phyloP scores from a whole-genome alignment of 306 rosid species.

The Canavalia ensiformis region DNA sequence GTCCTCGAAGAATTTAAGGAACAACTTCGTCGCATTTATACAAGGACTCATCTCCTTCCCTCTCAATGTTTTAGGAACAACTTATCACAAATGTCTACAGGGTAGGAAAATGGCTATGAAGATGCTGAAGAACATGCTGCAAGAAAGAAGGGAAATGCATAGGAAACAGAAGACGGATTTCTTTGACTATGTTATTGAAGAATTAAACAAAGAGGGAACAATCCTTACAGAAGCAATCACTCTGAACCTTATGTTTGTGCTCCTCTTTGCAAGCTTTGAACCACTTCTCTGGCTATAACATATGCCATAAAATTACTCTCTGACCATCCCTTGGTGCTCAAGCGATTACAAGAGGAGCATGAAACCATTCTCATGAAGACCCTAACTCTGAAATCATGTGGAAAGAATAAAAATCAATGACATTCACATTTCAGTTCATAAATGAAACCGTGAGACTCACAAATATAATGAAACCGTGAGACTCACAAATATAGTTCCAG shows the following conservation, averaged over 20 bases:
- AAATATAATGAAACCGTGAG: neutral
- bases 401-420: constrained; percentile 99
- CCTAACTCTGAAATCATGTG: constrained; percentile 79
- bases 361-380: constrained; percentile 73
- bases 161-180: constrained; percentile 77
- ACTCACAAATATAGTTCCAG: constrained; percentile 78
- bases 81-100: constrained; percentile 89
- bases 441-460: constrained; percentile 96
- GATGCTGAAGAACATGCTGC: constrained; percentile 79
- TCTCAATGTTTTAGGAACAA: constrained; percentile 84
- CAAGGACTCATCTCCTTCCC: constrained; percentile 97
- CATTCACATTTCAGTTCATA: constrained; percentile 91
- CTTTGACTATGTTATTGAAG: constrained; percentile 82
- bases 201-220: constrained; percentile 85
- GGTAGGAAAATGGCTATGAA: constrained; percentile 96
- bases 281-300: constrained; percentile 93
- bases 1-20: constrained; percentile 74
- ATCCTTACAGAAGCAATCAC: constrained; percentile 85
- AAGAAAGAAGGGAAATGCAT: constrained; percentile 73
- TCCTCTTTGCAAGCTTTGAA: constrained; percentile 97
- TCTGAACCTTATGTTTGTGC: constrained; percentile 96
- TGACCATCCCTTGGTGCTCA: constrained; percentile 77
- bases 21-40: constrained; percentile 84
- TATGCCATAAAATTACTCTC: constrained; percentile 75
- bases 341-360: constrained; percentile 85